Evolutionary conservation across 495 filamentous ascomycete species (phyloP), one percentile per base, ranked within the genome.

Genomic region (Sporormia fimetaria): DNA sequence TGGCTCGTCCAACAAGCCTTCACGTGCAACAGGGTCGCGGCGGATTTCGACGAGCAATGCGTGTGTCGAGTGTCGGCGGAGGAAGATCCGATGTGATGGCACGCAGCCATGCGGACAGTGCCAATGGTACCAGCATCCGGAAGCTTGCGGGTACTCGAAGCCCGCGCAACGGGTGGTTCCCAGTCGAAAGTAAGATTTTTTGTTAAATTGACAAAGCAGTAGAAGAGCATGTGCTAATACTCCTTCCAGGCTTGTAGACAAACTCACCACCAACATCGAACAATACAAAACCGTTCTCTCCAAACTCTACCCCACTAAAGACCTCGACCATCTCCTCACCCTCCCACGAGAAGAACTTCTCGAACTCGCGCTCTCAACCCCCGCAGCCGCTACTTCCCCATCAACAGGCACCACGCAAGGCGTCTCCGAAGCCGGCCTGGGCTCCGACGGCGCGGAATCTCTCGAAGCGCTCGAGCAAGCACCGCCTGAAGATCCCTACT

Each of bases 261-360:
- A 49, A 25, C 55, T 62, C 7, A 55, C 57, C 12, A 28, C 26
- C 12, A 44, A 52, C 24, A 41, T 57, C 24, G 57, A 61, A 31
- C 47, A 52, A 21, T 55, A 49, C 35, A 44, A 42, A 14, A 41
- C 54, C 0, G 56, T 73, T 8, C 57, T 71, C 0, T 51, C 56
- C 6, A 62, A 61, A n/a, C 49, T 73, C 15, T 67, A 67, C 6
- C 67, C 68, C 7, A 59, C 63, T 30, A 61, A 63, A 40, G 62
- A 66, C 14, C 63, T 64, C 0, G 65, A 69, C 8, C 52, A 60
- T 8, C 44, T 75, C 4, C 42, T 58, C 7, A 59, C 65, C 33
- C 36, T 75, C 33, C 51, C 68, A 0, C 57, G 69, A 11, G 67
- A 74, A 44, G 68, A 67, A 37, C 60, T 75, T 18, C 51, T 75